Evolutionary conservation across 768 basidiomycete species (phyloP).

Genomic region (Panellus pusillus): DNA sequence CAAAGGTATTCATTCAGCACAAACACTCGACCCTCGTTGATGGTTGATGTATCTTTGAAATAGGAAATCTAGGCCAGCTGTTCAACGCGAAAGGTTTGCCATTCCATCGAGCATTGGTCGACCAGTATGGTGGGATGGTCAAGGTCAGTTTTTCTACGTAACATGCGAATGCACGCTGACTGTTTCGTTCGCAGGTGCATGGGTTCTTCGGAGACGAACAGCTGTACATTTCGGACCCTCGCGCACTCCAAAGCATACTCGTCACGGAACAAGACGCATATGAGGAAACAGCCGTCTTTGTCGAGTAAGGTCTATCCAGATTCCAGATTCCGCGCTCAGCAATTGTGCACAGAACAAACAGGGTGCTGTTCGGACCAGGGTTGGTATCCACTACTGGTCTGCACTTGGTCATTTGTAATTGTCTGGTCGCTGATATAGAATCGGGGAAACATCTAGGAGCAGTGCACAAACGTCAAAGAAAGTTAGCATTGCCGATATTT

Average conservation of each 20-base stretch:
- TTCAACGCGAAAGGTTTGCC: conserved; percentile 44
- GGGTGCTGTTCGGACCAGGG: conserved; percentile 47
- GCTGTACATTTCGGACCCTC: conserved; percentile 50
- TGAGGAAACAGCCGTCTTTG: conserved; percentile 45
- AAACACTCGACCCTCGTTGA: too few species aligned
- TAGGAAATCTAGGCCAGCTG: conserved; percentile 44
- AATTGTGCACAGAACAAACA: conserved; percentile 36
- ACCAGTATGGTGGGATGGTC: conserved; percentile 43
- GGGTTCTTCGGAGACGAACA: conserved; percentile 54
- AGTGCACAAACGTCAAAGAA: conserved; percentile 49
- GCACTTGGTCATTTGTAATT: neutral
- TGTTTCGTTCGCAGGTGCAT: conserved; percentile 24
- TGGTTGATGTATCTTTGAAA: too few species aligned
- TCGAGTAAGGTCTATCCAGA: conserved; percentile 36
- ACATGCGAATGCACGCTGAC: too few species aligned
- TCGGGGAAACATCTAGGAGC: conserved; percentile 29
- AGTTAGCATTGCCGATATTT: conserved; percentile 49
- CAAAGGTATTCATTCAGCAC: too few species aligned
- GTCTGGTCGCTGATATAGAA: neutral
- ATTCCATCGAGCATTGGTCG: conserved; percentile 39
- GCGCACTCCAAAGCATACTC: conserved; percentile 47
- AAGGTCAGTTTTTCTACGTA: conserved; percentile 20
- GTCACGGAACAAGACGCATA: conserved; percentile 49
- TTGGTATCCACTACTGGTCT: conserved; percentile 41
- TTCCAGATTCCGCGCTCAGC: neutral